A percentile compares a stretch with the other conserved stretches of the same genome.
These are phyloP conservation scores for Diaporthe velutina DNA, from an alignment of 2,329 filamentous ascomycete species.

Conservation along the genomic window DNA sequence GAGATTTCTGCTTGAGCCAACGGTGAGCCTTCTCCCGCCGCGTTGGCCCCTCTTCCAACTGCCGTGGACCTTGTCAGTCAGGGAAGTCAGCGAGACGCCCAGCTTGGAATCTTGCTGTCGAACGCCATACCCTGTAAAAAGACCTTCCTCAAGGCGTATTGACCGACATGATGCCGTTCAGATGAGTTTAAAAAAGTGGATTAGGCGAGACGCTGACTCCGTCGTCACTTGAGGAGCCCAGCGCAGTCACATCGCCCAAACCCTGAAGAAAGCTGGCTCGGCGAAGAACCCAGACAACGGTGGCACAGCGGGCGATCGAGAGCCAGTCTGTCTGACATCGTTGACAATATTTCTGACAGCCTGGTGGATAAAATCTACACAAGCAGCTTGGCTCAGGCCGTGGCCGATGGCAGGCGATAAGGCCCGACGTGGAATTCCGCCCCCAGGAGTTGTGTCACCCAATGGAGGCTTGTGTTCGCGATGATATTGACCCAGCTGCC, in stretches of 20 bases:
- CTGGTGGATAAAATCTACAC: not conserved
- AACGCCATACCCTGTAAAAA: not conserved
- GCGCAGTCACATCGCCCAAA: not conserved
- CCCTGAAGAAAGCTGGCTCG: not conserved
- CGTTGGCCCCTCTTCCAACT: slow-evolving; percentile 31
- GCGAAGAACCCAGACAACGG: not conserved
- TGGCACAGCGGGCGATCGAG: not conserved
- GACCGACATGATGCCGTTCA: not conserved
- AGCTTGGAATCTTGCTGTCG: not conserved
- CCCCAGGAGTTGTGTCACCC: not conserved
- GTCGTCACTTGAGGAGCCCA: not conserved
- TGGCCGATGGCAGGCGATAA: not conserved
- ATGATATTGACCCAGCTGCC: not conserved
- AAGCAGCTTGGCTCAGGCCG: not conserved
- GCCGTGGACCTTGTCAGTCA: slow-evolving; percentile 33
- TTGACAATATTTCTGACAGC: not conserved
- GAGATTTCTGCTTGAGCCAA: not conserved
- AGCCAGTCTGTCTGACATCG: not conserved
- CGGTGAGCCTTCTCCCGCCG: not conserved
- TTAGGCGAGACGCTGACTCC: slow-evolving; percentile 12
- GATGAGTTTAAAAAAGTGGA: slow-evolving; percentile 21
- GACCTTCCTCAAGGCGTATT: not conserved
- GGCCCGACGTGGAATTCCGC: not conserved
- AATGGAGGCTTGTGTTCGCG: not conserved
- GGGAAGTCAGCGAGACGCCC: slow-evolving; percentile 32